Evolutionary conservation across 2,329 filamentous ascomycete genomes (phyloP).

Genomic region (Trichoderma asperellum): DNA sequence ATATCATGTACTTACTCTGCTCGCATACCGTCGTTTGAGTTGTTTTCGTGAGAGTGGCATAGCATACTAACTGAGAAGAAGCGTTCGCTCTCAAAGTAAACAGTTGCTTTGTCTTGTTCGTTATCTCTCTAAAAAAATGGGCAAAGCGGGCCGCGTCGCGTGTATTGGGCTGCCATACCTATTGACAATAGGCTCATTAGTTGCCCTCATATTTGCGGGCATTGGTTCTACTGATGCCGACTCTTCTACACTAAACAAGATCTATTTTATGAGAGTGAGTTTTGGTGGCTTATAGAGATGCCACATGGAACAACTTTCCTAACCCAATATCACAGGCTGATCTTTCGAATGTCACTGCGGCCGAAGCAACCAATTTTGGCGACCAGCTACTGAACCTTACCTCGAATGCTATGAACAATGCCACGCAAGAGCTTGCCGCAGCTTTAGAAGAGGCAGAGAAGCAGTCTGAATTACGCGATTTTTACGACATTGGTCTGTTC

Average conservation of each 20-base stretch:
- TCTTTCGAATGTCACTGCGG: constrained; percentile 18
- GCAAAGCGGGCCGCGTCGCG: constrained; percentile 4
- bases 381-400: constrained; percentile 17
- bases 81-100: not conserved
- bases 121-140: constrained; percentile 11
- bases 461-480: constrained; percentile 8
- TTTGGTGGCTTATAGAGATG: not conserved
- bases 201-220: constrained; percentile 20
- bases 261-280: constrained; percentile 24
- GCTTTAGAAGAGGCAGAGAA: constrained; percentile 18
- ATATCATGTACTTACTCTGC: not conserved
- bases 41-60: not conserved
- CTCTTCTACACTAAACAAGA: constrained; percentile 2
- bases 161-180: constrained; percentile 21
- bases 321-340: constrained; percentile 12
- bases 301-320: not conserved
- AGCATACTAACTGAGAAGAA: not conserved
- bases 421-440: constrained; percentile 16
- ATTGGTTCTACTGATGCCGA: constrained; percentile 18
- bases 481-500: constrained; percentile 21
- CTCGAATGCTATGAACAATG: constrained; percentile 5
- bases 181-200: constrained; percentile 16
- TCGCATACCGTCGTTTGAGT: not conserved
- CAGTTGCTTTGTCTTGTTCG: not conserved
- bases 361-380: constrained; percentile 8